Percentiles rank a stretch among this genome's conserved stretches.
phyloP scores from a whole-genome alignment of 257 asterid genomes.

The Rubia yunnanensis region DNA sequence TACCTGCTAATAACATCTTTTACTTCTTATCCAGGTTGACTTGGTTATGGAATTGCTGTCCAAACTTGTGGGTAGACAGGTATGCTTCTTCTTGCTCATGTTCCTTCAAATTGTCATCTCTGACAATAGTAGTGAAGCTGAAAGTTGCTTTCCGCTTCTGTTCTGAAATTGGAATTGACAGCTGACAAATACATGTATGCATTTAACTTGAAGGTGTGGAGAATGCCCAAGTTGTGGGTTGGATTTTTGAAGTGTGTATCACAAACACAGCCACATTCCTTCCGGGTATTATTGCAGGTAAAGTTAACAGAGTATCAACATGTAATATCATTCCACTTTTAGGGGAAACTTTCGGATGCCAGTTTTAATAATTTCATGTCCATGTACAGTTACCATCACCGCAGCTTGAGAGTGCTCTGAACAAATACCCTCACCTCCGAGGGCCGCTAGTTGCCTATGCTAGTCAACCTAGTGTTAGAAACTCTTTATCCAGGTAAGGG shows the following conservation, averaged over 20 bases:
- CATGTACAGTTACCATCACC: conserved; percentile 88
- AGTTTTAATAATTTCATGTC: conserved; percentile 8
- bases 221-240: conserved; percentile 89
- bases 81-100: conserved; percentile 6
- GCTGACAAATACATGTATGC: conserved; percentile 13
- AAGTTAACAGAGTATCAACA: neutral
- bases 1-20: conserved; percentile 14
- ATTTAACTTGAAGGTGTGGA: conserved; percentile 69
- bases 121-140: neutral
- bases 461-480: conserved; percentile 44
- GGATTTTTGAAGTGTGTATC: conserved; percentile 92
- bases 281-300: conserved; percentile 83
- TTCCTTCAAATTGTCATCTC: neutral
- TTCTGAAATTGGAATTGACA: neutral
- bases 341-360: conserved; percentile 3
- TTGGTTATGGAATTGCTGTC: conserved; percentile 86
- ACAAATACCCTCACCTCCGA: conserved; percentile 74
- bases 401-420: conserved; percentile 82
- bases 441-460: conserved; percentile 61
- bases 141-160: neutral
- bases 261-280: conserved; percentile 94
- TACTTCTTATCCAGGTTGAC: conserved; percentile 52
- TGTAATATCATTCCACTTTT: neutral
- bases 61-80: conserved; percentile 81
- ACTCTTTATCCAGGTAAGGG: conserved; percentile 68